Conservation (phyloP, 108 stramenopile genomes). For the Hondaea fermentalgiana region DNA sequence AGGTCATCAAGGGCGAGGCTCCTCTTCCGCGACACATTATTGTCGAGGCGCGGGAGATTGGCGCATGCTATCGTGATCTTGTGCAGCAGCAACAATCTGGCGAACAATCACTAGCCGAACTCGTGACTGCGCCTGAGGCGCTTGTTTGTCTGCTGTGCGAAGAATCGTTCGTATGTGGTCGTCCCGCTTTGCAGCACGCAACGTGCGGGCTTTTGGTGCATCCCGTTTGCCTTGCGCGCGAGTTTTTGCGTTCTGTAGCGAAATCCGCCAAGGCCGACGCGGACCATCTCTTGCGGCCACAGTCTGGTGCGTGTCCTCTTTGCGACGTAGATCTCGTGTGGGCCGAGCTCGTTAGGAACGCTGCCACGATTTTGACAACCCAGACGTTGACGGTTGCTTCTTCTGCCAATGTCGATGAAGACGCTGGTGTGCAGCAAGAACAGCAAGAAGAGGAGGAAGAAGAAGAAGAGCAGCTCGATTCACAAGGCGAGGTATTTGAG, state of each 20-base stretch:
- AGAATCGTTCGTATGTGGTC: background rate
- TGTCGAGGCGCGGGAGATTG: background rate
- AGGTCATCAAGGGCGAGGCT: background rate
- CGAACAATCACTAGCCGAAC: background rate
- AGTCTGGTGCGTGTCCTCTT: background rate
- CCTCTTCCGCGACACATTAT: background rate
- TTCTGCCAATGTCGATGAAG: too few species aligned
- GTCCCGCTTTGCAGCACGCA: background rate
- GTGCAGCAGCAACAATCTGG: background rate
- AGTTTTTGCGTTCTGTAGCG: background rate
- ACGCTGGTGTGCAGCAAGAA: too few species aligned
- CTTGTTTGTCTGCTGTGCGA: background rate
- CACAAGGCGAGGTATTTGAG: too few species aligned
- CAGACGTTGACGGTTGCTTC: too few species aligned
- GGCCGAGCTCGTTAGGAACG: background rate
- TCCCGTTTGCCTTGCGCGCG: background rate
- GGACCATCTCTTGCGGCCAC: background rate
- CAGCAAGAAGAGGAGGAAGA: too few species aligned
- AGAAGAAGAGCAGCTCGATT: too few species aligned
- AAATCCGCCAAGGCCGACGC: background rate
- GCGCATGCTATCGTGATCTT: background rate
- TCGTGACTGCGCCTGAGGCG: background rate
- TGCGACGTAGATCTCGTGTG: background rate
- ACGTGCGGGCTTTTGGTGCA: background rate
- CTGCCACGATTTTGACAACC: background rate